Conservation (phyloP, 2,329 filamentous ascomycete genomes). For the Cryphonectria carpinicola region DNA sequence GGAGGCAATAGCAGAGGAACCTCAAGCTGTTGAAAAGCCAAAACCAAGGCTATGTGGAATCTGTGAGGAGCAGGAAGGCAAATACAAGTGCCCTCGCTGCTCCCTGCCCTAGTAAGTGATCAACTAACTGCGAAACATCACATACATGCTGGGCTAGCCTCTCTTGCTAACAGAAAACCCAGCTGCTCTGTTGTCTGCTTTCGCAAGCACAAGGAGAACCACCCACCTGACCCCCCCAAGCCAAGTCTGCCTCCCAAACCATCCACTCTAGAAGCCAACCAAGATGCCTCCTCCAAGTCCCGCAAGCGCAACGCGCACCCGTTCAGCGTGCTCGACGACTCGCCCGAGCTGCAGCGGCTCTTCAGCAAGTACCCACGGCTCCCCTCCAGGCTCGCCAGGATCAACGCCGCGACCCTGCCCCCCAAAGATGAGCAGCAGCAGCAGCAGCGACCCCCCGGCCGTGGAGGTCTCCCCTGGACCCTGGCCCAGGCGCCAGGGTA, state of each 20-base stretch:
- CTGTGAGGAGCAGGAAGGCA: slow-evolving; percentile 55
- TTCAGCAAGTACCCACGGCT: slow-evolving; percentile 59
- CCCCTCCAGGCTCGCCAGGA: slow-evolving; percentile 49
- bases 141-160: slow-evolving; percentile 35
- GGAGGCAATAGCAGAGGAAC: slow-evolving; percentile 17
- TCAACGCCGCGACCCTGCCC: slow-evolving; percentile 55
- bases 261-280: slow-evolving; percentile 24
- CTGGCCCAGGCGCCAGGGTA: slow-evolving; percentile 30
- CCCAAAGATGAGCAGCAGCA: slow-evolving; percentile 36
- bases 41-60: slow-evolving; percentile 54
- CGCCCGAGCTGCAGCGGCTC: slow-evolving; percentile 52
- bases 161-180: slow-evolving; percentile 13
- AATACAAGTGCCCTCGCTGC: slow-evolving; percentile 68
- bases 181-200: slow-evolving; percentile 65
- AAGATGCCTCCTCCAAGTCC: slow-evolving; percentile 22
- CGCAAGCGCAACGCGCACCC: slow-evolving; percentile 41
- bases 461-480: slow-evolving; percentile 30
- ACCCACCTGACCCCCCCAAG: slow-evolving; percentile 34
- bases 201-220: slow-evolving; percentile 38
- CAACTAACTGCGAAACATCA: slow-evolving; percentile 39
- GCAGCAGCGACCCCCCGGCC: slow-evolving; percentile 11
- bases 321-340: slow-evolving; percentile 56
- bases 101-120: slow-evolving; percentile 58
- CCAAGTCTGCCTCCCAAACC: slow-evolving; percentile 24
- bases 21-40: slow-evolving; percentile 25